Evolutionary conservation across 2,329 filamentous ascomycete genomes (phyloP).

Genomic region (Pseudocercospora musae): DNA sequence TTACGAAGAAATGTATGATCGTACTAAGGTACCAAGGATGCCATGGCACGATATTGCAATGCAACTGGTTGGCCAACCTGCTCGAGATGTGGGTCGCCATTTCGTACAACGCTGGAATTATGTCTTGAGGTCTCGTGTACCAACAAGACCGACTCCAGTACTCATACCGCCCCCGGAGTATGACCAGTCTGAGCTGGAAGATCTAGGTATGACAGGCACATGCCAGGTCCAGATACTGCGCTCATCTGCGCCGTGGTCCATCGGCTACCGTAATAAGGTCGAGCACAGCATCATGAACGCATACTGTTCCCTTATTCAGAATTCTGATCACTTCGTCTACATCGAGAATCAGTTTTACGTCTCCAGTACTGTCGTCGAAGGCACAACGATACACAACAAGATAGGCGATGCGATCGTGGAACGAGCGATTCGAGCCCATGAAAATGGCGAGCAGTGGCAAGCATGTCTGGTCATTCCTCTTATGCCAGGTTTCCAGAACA

Average conservation of each 20-base stretch:
- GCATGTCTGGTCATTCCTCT: constrained; percentile 87
- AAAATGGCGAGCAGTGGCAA: constrained; percentile 84
- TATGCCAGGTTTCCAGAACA: constrained; percentile 98
- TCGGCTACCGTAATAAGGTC: constrained; percentile 76
- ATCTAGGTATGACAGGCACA: constrained; percentile 83
- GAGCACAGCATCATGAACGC: constrained; percentile 96
- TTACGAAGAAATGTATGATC: constrained; percentile 98
- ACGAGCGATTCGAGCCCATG: constrained; percentile 78
- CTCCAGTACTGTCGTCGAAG: constrained; percentile 84
- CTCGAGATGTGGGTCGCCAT: constrained; percentile 87
- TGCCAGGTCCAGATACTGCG: constrained; percentile 95
- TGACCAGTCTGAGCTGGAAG: constrained; percentile 77
- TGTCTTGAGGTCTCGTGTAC: constrained; percentile 84
- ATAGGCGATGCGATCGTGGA: constrained; percentile 94
- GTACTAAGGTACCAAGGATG: constrained; percentile 84
- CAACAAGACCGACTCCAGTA: constrained; percentile 89
- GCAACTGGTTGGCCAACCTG: constrained; percentile 95
- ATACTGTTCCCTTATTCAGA: constrained; percentile 89
- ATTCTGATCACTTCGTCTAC: constrained; percentile 95
- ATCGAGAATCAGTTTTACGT: constrained; percentile 99
- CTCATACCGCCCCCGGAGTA: constrained; percentile 91
- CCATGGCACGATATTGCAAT: constrained; percentile 98
- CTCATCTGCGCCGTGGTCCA: constrained; percentile 86
- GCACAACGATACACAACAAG: constrained; percentile 82
- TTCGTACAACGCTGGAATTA: constrained; percentile 99